phyloP scores from a whole-genome alignment of 164 flowering plant species.

The Macadamia integrifolia region DNA sequence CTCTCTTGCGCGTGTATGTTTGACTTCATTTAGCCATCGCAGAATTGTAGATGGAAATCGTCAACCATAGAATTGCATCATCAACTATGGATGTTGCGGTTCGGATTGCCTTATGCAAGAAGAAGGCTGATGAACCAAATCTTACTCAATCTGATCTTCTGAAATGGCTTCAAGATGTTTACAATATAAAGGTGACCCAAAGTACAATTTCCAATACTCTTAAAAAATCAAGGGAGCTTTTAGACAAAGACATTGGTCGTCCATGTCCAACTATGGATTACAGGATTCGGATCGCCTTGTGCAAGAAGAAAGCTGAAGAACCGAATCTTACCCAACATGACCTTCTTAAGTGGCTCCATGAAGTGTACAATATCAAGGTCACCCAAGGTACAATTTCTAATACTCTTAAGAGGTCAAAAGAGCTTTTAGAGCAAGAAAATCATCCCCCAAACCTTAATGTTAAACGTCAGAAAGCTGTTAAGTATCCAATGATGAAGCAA shows the following conservation, averaged over 20 bases:
- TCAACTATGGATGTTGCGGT: no score
- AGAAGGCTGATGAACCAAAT: not conserved
- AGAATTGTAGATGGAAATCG: no score
- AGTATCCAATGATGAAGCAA: conserved; percentile 5
- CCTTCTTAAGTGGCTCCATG: not conserved
- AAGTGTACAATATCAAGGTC: not conserved
- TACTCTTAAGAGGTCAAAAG: conserved; percentile 4
- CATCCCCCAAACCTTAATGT: conserved; percentile 1
- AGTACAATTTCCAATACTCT: conserved; percentile 7
- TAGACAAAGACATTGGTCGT: not conserved
- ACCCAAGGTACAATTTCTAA: conserved; percentile 6
- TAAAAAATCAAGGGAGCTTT: not conserved
- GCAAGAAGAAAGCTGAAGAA: not conserved
- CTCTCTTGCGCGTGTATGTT: no score
- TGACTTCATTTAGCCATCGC: no score
- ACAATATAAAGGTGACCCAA: not conserved
- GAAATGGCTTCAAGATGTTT: not conserved
- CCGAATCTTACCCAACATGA: not conserved
- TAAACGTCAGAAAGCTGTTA: conserved; percentile 6
- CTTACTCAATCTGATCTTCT: not conserved
- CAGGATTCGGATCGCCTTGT: no score
- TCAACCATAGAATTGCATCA: no score
- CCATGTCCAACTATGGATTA: no score
- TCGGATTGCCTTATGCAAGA: no score
- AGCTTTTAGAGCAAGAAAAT: not conserved